These are phyloP conservation scores for Leptoxyphium fumago DNA, from an alignment of 2,329 filamentous ascomycete genomes.

Conservation along the genomic window DNA sequence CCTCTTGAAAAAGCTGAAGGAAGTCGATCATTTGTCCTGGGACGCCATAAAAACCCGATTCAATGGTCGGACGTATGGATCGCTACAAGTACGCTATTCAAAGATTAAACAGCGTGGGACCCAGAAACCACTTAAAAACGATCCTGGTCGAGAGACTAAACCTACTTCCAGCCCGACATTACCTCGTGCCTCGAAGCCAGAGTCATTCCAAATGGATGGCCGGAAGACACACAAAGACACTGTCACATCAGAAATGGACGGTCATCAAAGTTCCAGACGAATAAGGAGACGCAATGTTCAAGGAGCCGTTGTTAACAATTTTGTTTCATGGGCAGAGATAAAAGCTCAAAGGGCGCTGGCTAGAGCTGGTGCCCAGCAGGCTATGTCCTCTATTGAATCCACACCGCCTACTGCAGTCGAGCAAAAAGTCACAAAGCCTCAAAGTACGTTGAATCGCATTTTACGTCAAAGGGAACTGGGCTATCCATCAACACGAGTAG, in stretches of 20 bases:
- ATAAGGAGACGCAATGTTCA: too few relatives aligned
- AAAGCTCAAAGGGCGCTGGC: not conserved
- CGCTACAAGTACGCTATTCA: conserved; percentile 16
- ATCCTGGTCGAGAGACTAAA: too few relatives aligned
- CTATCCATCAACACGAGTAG: conserved; percentile 3
- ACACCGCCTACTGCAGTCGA: not conserved
- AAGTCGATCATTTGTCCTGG: conserved; percentile 24
- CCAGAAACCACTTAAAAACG: too few relatives aligned
- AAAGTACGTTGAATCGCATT: conserved; percentile 1
- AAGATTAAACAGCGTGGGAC: not conserved
- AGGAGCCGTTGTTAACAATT: too few relatives aligned
- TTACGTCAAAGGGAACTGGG: conserved; percentile 17
- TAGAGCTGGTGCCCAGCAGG: not conserved
- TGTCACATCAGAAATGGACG: too few relatives aligned
- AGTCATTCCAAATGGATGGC: too few relatives aligned
- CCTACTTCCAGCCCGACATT: too few relatives aligned
- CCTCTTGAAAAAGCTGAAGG: conserved; percentile 26
- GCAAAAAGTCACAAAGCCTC: not conserved
- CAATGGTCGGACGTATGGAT: conserved; percentile 15
- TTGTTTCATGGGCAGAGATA: not conserved
- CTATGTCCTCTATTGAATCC: not conserved
- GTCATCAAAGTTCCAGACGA: too few relatives aligned
- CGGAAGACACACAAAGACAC: too few relatives aligned
- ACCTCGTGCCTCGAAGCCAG: too few relatives aligned
- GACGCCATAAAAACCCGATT: conserved; percentile 21